phyloP scores from a whole-genome alignment of 371 early-diverging fungal species.

The Mortierella sp. region DNA sequence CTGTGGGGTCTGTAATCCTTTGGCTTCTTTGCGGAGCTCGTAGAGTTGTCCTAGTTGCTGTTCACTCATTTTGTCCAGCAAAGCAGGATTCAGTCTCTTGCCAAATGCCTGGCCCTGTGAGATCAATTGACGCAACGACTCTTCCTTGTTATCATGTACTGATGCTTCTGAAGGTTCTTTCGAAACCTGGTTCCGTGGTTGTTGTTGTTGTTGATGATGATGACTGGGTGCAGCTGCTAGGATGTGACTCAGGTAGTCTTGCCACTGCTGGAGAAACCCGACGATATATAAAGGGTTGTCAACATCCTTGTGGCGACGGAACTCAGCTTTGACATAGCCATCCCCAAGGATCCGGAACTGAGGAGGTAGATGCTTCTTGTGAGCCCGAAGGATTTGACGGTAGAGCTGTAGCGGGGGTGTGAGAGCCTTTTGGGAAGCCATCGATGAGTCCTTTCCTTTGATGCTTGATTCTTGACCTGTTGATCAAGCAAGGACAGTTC shows the following conservation, averaged over 20 bases:
- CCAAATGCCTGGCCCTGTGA: slow-evolving; percentile 56
- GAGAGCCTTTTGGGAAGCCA: slow-evolving; percentile 45
- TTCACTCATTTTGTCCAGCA: slow-evolving; percentile 71
- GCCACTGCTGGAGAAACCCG: slow-evolving; percentile 75
- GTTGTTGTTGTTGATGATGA: slow-evolving; percentile 26
- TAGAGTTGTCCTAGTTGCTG: slow-evolving; percentile 76
- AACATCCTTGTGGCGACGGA: slow-evolving; percentile 68
- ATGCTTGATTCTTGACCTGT: too few species aligned
- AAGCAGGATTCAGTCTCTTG: slow-evolving; percentile 59
- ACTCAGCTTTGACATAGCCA: slow-evolving; percentile 75
- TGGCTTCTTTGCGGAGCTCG: slow-evolving; percentile 69
- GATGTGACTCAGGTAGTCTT: slow-evolving; percentile 60
- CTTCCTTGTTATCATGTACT: slow-evolving; percentile 12
- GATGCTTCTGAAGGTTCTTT: neutral
- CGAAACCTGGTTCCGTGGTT: neutral
- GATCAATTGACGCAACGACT: slow-evolving; percentile 27
- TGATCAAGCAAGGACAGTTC: too few species aligned
- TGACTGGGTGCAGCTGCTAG: slow-evolving; percentile 15
- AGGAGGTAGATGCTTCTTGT: slow-evolving; percentile 62
- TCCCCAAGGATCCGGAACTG: slow-evolving; percentile 72
- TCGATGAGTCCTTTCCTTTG: neutral
- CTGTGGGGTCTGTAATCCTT: slow-evolving; percentile 54
- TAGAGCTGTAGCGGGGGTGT: slow-evolving; percentile 69
- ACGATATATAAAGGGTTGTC: slow-evolving; percentile 75
- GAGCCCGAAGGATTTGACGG: slow-evolving; percentile 67